Conservation (phyloP, 148 eudicot species). For the Cornus suecica region DNA sequence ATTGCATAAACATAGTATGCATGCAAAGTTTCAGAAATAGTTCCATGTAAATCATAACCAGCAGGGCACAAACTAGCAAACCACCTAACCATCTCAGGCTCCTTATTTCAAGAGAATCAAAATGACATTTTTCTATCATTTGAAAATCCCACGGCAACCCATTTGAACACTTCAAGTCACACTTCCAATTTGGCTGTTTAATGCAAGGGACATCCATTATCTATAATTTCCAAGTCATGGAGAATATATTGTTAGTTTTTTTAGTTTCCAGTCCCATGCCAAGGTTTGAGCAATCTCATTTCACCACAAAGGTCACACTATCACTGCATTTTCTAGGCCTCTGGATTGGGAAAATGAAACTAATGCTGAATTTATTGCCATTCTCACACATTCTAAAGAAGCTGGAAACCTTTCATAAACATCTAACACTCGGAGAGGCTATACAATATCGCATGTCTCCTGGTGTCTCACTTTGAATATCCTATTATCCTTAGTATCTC, state of each 20-base stretch:
- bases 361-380: background rate
- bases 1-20: too few relatives aligned
- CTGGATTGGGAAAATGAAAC: background rate
- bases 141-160: background rate
- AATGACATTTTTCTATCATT: too few relatives aligned
- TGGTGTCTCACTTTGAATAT: background rate
- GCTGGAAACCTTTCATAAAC: background rate
- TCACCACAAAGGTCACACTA: background rate
- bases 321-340: background rate
- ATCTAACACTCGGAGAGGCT: too few relatives aligned
- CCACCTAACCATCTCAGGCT: too few relatives aligned
- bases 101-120: background rate
- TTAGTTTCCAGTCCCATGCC: background rate
- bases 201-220: background rate
- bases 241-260: background rate
- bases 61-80: too few relatives aligned
- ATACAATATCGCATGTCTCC: background rate
- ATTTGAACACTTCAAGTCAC: background rate
- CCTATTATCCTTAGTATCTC: background rate
- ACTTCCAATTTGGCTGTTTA: too few relatives aligned
- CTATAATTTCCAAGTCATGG: background rate
- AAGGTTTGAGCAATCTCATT: background rate
- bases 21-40: too few relatives aligned
- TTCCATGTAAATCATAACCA: too few relatives aligned
- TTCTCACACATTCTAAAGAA: background rate